Evolutionary conservation across 768 basidiomycete species (phyloP), one percentile per base, ranked within the genome.

Genomic region (Podaxis pistillaris): DNA sequence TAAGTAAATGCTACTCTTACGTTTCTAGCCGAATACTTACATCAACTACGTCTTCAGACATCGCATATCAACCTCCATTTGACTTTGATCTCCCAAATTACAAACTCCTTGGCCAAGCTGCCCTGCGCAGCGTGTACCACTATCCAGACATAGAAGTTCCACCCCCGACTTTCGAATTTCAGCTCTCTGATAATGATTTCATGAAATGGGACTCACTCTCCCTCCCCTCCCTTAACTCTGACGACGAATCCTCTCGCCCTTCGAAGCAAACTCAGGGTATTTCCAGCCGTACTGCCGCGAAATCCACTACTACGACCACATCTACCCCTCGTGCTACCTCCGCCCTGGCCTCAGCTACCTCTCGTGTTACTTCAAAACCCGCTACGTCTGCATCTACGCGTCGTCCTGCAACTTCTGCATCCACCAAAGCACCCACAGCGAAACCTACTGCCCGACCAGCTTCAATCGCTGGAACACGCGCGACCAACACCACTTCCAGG

Each of bases 21-120:
- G 40, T 6, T 3, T 19, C 51, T 11, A 52, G 46, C 53, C 24
- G 24, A 26, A 50, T n/a, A 26, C 53, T 15, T 46, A 26, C 60
- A n/a, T 15, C 50, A 4, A 4, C n/a, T 8, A 4, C 36, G 66
- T n/a, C 28, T 4, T 33, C 56, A 82, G 83, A 82, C 59, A 66
- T 79, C 4, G 73, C 76, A 1, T 82, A 79, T 52, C 70, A 75
- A 26, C 80, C 81, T 1, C 79, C 78, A 0, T 73, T 82, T 58
- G 79, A 81, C 46, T 80, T 81, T 60, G 74, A 75, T 1, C 64
- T 83, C 19, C 81, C 82, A 0, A 67, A 82, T 63, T 83, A 81
- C 64, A 75, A 70, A 50, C 68, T 73, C 37, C 71, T 83, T 0
- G 82, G 81, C 5, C 72, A 72, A 58, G 66, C 66, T 13, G 68